A percentile compares a stretch with the other conserved stretches of the same genome.
phyloP scores from a whole-genome alignment of 805 yeast species.

The Barnettozyma botsteinii region DNA sequence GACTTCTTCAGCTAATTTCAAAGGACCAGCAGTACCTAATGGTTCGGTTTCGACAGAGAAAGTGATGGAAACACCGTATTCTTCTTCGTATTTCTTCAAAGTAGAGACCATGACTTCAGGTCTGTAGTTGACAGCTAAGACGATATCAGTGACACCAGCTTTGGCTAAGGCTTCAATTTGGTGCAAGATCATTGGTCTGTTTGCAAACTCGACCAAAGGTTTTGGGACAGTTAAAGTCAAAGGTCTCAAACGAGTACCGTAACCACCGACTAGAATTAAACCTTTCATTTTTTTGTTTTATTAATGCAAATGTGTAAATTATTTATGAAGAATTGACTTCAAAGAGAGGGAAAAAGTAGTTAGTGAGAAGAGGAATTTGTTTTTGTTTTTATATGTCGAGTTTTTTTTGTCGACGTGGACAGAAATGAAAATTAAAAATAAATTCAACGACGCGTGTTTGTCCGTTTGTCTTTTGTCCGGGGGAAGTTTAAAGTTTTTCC shows the following conservation, averaged over 20 bases:
- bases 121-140: conserved; percentile 97
- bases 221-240: conserved; percentile 91
- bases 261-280: conserved; percentile 97
- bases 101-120: conserved; percentile 99
- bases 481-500: not conserved
- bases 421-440: not conserved
- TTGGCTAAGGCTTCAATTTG: conserved; percentile 97
- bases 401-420: conserved; percentile 3
- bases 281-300: conserved; percentile 76
- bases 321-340: conserved; percentile 9
- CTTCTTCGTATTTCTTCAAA: conserved; percentile 87
- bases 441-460: conserved; percentile 1
- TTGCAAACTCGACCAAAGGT: conserved; percentile 96
- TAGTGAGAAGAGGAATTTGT: conserved; percentile 4
- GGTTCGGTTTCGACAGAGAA: conserved; percentile 99
- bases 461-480: not conserved
- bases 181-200: conserved; percentile 98
- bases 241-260: conserved; percentile 99
- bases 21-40: conserved; percentile 98
- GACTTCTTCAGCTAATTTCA: conserved; percentile 91
- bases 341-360: conserved; percentile 1
- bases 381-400: conserved; percentile 7
- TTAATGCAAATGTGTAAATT: conserved; percentile 10
- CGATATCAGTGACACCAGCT: conserved; percentile 99
- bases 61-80: conserved; percentile 90